Evolutionary conservation across 805 yeast genomes (phyloP).

Genomic region (Babjeviella inositovora): DNA sequence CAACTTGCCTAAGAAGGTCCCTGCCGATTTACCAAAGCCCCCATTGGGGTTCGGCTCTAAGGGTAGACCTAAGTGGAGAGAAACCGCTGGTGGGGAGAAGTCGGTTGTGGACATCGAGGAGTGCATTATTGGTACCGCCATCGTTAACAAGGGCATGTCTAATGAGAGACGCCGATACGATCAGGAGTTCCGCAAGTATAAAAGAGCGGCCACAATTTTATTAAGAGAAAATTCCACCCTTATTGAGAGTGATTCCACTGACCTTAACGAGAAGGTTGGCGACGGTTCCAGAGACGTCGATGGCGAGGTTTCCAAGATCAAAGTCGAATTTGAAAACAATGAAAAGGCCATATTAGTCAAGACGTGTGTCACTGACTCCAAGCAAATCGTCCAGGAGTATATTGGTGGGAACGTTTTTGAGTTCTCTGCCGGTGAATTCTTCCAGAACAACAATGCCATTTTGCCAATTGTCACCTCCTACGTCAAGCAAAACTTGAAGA

Average conservation of each 20-base stretch:
- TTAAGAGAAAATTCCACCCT: slow-evolving; percentile 52
- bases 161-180: slow-evolving; percentile 49
- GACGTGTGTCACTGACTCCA: slow-evolving; percentile 65
- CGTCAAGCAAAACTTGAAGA: slow-evolving; percentile 54
- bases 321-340: slow-evolving; percentile 10
- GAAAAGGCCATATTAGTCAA: slow-evolving; percentile 21
- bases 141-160: slow-evolving; percentile 57
- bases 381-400: slow-evolving; percentile 68
- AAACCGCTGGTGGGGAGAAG: slow-evolving; percentile 35
- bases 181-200: slow-evolving; percentile 27
- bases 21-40: slow-evolving; percentile 28
- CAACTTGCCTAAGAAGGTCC: slow-evolving; percentile 47
- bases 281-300: slow-evolving; percentile 26
- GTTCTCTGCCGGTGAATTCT: slow-evolving; percentile 90
- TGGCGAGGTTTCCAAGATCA: slow-evolving; percentile 18
- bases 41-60: slow-evolving; percentile 81
- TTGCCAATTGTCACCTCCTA: slow-evolving; percentile 70
- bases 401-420: slow-evolving; percentile 65
- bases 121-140: slow-evolving; percentile 75
- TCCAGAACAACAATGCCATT: slow-evolving; percentile 90
- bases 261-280: slow-evolving; percentile 7
- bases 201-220: slow-evolving; percentile 76
- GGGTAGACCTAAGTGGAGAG: slow-evolving; percentile 63
- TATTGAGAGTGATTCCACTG: slow-evolving; percentile 4
- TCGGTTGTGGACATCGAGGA: slow-evolving; percentile 83